Base-by-base conservation (phyloP, 345 rosid species). In the Rhodomyrtus tomentosa region DNA sequence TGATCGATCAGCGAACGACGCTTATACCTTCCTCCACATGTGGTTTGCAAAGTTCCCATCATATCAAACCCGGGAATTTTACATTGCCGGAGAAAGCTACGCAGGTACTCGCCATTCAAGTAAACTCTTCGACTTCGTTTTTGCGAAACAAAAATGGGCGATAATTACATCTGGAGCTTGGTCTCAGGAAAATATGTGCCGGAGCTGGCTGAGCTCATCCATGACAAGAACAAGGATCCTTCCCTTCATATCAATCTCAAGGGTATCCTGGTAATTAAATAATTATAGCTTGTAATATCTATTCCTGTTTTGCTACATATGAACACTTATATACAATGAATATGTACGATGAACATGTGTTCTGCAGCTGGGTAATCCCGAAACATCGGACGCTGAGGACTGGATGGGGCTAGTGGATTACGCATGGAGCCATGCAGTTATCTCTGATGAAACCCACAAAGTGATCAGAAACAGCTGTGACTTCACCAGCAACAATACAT, bases 21-120 rank as follows among this genome's bases (percentile, higher is more conserved):
- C 98, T 54, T 95, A 95, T 85, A 82, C 86, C 80, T 95, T 96
- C 89, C 92, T 96, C 58, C 96, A 87, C 68, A 88, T 86, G 50
- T 96, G 99, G 99, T 89, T 95, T 85, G 82, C 89, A 85, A 92
- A 90, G 90, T 96, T 94, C 87, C 99, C 98, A n/a, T 85, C 90
- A 4, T 95, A 93, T 84, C 91, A 85, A 86, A 84, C 76, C 1
- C 87, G 92, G 72, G 62, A 86, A 3, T 94, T 96, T 86, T 95
- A 95, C 83, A 93, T 96, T 82, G 99, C 99, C 10, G 98, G 99
- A 72, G 98, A 96, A 90, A 94, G 99, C 91, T 96, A 96, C 85
- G 96, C 99, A 84, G 99, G 99, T 96, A 68, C 38, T 32, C 6
- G 1, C 40, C 24, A 13, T 68, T 42, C 18, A 16, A 9, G 38